Percentiles rank a stretch among this genome's conserved stretches.
Evolutionary conservation across 805 yeast genomes (phyloP).

Genomic region (Metahyphopichia silvanorum): DNA sequence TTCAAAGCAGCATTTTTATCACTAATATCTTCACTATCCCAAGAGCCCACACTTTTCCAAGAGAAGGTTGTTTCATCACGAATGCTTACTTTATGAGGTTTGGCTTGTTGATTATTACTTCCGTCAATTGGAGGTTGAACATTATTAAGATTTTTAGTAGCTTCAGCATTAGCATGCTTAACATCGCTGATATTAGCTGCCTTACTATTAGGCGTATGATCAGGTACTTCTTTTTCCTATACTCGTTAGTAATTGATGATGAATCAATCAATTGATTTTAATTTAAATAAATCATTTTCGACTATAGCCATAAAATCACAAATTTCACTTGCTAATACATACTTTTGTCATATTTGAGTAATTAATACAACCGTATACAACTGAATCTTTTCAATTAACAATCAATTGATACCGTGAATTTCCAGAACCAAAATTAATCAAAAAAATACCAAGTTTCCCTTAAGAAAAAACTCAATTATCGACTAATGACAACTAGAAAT

Average conservation of each 20-base stretch:
- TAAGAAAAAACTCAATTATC: too few relatives aligned
- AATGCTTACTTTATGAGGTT: conserved; percentile 15
- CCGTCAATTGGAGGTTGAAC: conserved; percentile 15
- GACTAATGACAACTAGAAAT: too few relatives aligned
- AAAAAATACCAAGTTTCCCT: too few relatives aligned
- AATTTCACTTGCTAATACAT: too few relatives aligned
- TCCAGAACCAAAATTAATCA: too few relatives aligned
- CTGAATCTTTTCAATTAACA: too few relatives aligned
- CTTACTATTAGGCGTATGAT: background rate
- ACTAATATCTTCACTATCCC: conserved; percentile 19
- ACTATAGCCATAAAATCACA: too few relatives aligned
- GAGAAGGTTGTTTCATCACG: conserved; percentile 32
- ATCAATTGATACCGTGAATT: too few relatives aligned
- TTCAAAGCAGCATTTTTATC: conserved; percentile 26
- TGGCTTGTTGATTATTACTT: conserved; percentile 3
- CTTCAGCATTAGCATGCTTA: conserved; percentile 13
- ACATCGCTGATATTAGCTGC: conserved; percentile 9
- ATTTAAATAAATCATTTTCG: too few relatives aligned
- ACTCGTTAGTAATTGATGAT: background rate
- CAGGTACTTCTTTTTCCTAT: conserved; percentile 1
- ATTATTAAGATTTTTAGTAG: conserved; percentile 7
- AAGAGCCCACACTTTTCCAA: conserved; percentile 39
- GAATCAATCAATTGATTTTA: background rate
- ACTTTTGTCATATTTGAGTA: too few relatives aligned
- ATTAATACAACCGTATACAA: too few relatives aligned